Evolutionary conservation across 345 rosid species (phyloP), one percentile per base, ranked within the genome.

Genomic region (Kernera saxatilis): DNA sequence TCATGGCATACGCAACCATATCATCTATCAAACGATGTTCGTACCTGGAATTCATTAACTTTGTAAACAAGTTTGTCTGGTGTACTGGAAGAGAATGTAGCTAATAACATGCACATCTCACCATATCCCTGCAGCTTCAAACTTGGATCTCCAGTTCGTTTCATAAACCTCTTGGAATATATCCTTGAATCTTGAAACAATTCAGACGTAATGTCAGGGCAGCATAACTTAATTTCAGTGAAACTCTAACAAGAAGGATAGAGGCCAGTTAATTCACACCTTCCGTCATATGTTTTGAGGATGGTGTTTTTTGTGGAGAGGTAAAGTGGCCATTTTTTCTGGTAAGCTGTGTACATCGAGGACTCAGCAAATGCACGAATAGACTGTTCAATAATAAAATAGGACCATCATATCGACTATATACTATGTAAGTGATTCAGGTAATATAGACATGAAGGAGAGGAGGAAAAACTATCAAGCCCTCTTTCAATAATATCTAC

Each of bases 11-110:
- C 32, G 98, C 98, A 45, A 93, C 98, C 96, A 91, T 89, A 78
- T 93, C 98, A 82, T 93, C 98, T 58, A 93, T 93, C 39, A 93
- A 87, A 68, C 94, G 97, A 68, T 93, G 98, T 74, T 93, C 96
- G 77, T 88, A 88, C 98, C 98, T 93, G 58, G 55, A 74, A 41
- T 54, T 26, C 32, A 73, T 30, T 13, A 17, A 77, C 6, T 3
- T 25, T 55, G 71, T 74, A 41, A 66, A 30, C 61, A 15, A 22
- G 27, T 50, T 62, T 61, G 49, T 45, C 26, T 62, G 33, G 49
- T 70, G 10, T 27, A 70, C 53, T 48, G 35, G 9, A 40, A 25
- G 30, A 68, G 39, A 71, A 52, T 36, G 68, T 66, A 64, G 51
- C 68, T 68, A 37, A 14, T 29, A 8, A 36, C 56, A 46, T 43